phyloP scores from a whole-genome alignment of 129 eudicot species.

The Chrysanthemum lavandulifolium region DNA sequence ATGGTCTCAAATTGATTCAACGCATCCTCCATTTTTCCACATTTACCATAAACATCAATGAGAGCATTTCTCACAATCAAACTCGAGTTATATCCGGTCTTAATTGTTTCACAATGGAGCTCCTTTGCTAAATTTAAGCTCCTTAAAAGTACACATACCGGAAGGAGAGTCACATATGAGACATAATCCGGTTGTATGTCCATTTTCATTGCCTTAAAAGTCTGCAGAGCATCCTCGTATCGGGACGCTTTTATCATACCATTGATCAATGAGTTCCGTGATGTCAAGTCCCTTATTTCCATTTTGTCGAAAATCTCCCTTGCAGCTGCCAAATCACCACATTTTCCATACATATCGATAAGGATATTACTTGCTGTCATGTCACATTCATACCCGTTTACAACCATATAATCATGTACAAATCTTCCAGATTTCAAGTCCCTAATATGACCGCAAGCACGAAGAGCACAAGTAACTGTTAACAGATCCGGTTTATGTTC shows the following conservation, averaged over 20 bases:
- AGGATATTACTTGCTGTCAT: constrained; percentile 44
- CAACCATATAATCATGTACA: constrained; percentile 54
- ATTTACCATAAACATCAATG: constrained; percentile 62
- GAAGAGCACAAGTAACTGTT: constrained; percentile 54
- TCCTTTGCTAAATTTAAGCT: constrained; percentile 36
- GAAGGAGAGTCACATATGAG: constrained; percentile 51
- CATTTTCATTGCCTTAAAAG: constrained; percentile 46
- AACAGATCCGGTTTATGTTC: constrained; percentile 53
- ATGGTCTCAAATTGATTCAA: constrained; percentile 57
- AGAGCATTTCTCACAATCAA: constrained; percentile 61
- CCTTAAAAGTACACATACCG: constrained; percentile 33
- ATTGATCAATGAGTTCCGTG: constrained; percentile 56
- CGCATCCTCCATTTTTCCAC: constrained; percentile 48
- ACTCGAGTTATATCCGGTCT: constrained; percentile 50
- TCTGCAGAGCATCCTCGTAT: constrained; percentile 44
- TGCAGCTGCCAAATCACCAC: constrained; percentile 40
- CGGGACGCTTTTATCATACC: constrained; percentile 40
- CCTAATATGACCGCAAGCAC: constrained; percentile 50
- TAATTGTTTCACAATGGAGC: constrained; percentile 54
- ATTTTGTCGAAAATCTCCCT: constrained; percentile 46
- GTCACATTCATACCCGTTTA: constrained; percentile 45
- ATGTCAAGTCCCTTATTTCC: constrained; percentile 44
- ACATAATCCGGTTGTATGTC: constrained; percentile 51
- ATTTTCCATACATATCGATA: constrained; percentile 64
- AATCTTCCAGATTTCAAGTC: constrained; percentile 45